Evolutionary conservation across 2,329 filamentous ascomycete genomes (phyloP).

Genomic region (Hymenoscyphus scutula): DNA sequence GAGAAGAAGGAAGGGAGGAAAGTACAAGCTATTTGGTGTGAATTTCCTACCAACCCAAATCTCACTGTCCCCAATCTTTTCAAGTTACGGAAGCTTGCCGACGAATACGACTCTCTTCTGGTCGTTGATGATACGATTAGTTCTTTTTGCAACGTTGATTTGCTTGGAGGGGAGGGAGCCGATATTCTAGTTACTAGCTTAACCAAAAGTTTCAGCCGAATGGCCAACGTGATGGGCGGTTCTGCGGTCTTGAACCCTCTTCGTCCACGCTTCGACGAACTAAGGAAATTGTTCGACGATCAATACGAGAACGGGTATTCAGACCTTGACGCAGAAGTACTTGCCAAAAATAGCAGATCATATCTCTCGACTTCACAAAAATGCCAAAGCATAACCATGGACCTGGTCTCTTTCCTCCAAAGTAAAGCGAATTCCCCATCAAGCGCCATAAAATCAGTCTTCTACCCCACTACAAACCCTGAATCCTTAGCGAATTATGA

Average conservation of each 20-base stretch:
- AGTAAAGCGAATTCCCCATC: slow-evolving; percentile 23
- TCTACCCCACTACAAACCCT: slow-evolving; percentile 43
- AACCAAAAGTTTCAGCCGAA: slow-evolving; percentile 59
- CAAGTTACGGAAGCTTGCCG: slow-evolving; percentile 42
- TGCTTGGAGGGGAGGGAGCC: slow-evolving; percentile 41
- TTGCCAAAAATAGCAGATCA: slow-evolving; percentile 46
- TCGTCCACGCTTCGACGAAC: slow-evolving; percentile 41
- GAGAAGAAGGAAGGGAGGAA: slow-evolving; percentile 34
- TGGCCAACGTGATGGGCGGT: slow-evolving; percentile 54
- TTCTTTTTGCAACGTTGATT: slow-evolving; percentile 41
- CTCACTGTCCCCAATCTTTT: slow-evolving; percentile 43
- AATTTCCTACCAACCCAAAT: slow-evolving; percentile 50
- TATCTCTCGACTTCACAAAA: slow-evolving; percentile 42
- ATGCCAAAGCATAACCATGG: slow-evolving; percentile 44
- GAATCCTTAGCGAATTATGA: slow-evolving; percentile 28
- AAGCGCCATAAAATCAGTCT: slow-evolving; percentile 40
- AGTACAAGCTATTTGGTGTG: slow-evolving; percentile 48
- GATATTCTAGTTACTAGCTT: slow-evolving; percentile 53
- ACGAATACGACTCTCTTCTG: slow-evolving; percentile 35
- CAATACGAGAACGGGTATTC: slow-evolving; percentile 47
- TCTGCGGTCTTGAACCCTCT: slow-evolving; percentile 49
- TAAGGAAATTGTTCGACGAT: slow-evolving; percentile 36
- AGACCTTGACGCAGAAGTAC: slow-evolving; percentile 44
- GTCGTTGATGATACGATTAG: slow-evolving; percentile 40
- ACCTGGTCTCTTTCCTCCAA: slow-evolving; percentile 41